Conservation (phyloP, 345 rosid genomes). For the Barbarea vulgaris region DNA sequence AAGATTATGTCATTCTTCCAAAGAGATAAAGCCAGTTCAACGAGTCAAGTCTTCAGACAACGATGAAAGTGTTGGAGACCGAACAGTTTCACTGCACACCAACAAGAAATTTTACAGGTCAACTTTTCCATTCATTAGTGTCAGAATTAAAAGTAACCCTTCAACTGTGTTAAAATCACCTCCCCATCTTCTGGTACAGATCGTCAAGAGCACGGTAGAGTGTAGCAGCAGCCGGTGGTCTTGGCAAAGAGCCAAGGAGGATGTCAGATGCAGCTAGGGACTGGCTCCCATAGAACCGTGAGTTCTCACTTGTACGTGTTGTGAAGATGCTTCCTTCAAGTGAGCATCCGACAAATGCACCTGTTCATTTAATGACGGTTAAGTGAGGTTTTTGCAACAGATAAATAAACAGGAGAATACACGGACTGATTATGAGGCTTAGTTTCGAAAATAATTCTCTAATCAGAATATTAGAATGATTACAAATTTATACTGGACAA, state of each 20-base stretch:
- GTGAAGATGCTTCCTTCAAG: slow-evolving; percentile 85
- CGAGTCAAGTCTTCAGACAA: slow-evolving; percentile 22
- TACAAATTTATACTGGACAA: not conserved
- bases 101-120: slow-evolving; percentile 28
- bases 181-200: slow-evolving; percentile 60
- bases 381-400: not conserved
- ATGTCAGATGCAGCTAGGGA: slow-evolving; percentile 71
- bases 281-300: slow-evolving; percentile 84
- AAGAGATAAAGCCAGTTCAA: slow-evolving; percentile 28
- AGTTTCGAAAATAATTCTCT: not conserved
- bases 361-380: slow-evolving; percentile 43
- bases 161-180: slow-evolving; percentile 38
- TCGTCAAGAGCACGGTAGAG: slow-evolving; percentile 79
- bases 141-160: slow-evolving; percentile 19
- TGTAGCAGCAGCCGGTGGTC: slow-evolving; percentile 83
- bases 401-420: not conserved
- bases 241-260: slow-evolving; percentile 78
- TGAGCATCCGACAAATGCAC: slow-evolving; percentile 93
- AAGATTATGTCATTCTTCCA: not conserved
- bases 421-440: not conserved
- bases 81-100: slow-evolving; percentile 35
- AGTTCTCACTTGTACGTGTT: slow-evolving; percentile 71
- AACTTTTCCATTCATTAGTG: slow-evolving; percentile 1
- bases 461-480: not conserved
- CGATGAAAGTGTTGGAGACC: slow-evolving; percentile 5